Base-by-base conservation (phyloP, 371 early-diverging fungal species). In the Lichtheimia ornata region DNA sequence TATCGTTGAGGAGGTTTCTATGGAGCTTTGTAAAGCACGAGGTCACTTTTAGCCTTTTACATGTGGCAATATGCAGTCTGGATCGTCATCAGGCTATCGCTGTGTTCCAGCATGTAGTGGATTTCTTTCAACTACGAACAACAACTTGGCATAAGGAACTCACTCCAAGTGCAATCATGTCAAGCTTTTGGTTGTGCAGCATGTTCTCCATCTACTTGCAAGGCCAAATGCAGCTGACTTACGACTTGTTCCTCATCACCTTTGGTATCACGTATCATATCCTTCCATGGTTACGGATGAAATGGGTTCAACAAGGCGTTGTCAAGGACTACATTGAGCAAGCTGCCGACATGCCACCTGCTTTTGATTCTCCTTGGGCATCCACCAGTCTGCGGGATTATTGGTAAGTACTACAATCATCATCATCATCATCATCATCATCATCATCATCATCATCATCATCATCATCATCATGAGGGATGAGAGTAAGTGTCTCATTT, bases 341-440 rank as follows among this genome's bases (percentile, higher is more conserved):
- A 9, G 67, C 64, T 0, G 15, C 66, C 4, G 53, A 30, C 12
- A 77, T 77, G 77, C 74, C 67, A 15, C 70, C 73, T 12, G 50
- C 67, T 0, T 77, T 77, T 51, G 56, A 70, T 15, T 58, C 66
- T 12, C 77, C 77, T 15, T 77, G 77, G 77, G 41, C 60, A 53
- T 70, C 77, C 2, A 59, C 62, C 17, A 67, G 68, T 15, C 51
- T 77, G 0, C 70, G 77, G 1, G 74, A 77, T 50, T 77, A 73
- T 30, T 77, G 77, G 77, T 69, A 65, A 0, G 59, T 47, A 12
- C 6, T n/a, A n/a, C n/a, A n/a, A n/a, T n/a, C 22, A 5, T 52
- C 25, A n/a, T 20, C 14, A 24, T 0, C 15, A 14, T 11, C 22
- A 18, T 22, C 20, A 13, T 18, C 22, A 5, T 52, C 25, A n/a